Conservation (phyloP, 805 yeast genomes). For the Jamesozyma jinghongensis region DNA sequence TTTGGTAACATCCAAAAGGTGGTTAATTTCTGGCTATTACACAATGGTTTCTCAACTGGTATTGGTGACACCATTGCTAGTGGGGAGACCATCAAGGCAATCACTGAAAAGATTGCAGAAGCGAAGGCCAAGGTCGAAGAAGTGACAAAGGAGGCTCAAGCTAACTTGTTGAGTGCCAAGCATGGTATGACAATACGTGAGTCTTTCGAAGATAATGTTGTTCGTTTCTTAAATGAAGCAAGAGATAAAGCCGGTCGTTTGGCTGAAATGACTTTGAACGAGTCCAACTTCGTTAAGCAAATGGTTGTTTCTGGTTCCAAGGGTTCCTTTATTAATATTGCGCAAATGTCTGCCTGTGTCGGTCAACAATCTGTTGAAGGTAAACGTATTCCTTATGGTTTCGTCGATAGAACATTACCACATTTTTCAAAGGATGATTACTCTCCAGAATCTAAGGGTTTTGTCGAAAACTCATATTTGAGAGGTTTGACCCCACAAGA, state of each 20-base stretch:
- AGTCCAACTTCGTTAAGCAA: slow-evolving; percentile 91
- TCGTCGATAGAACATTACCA: slow-evolving; percentile 91
- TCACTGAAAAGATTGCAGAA: slow-evolving; percentile 84
- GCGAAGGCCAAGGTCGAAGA: slow-evolving; percentile 94
- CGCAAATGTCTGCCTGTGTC: slow-evolving; percentile 99
- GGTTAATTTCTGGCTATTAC: slow-evolving; percentile 92
- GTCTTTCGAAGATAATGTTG: slow-evolving; percentile 94
- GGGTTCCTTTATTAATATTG: slow-evolving; percentile 97
- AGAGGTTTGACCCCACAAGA: slow-evolving; percentile 98
- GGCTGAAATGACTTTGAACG: slow-evolving; percentile 93
- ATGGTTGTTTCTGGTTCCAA: slow-evolving; percentile 99
- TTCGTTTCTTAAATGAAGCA: slow-evolving; percentile 90
- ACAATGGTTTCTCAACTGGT: slow-evolving; percentile 97
- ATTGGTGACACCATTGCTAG: slow-evolving; percentile 99
- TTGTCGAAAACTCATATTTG: slow-evolving; percentile 92
- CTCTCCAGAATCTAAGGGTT: slow-evolving; percentile 97
- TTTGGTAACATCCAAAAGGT: slow-evolving; percentile 92
- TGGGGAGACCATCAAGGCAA: slow-evolving; percentile 87
- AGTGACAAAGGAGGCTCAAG: slow-evolving; percentile 86
- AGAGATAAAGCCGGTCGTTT: slow-evolving; percentile 99
- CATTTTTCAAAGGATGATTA: slow-evolving; percentile 98
- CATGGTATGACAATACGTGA: slow-evolving; percentile 99
- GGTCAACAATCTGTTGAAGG: slow-evolving; percentile 99
- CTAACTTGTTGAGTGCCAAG: slow-evolving; percentile 79
- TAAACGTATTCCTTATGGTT: slow-evolving; percentile 97